phyloP scores from a whole-genome alignment of 2,329 filamentous ascomycete species.

The Penicillium rolfsii region DNA sequence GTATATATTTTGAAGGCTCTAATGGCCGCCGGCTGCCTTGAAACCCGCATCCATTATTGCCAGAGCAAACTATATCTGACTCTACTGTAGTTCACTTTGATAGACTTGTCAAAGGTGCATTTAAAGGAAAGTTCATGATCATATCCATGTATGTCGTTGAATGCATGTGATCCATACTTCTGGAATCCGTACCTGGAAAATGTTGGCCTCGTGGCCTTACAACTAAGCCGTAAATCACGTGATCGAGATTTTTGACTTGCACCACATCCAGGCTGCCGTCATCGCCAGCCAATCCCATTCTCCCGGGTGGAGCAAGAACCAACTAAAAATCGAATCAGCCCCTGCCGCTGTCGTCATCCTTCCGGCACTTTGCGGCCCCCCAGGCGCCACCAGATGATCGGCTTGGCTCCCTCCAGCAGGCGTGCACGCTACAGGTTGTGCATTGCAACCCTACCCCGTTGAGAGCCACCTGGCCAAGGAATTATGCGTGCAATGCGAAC shows the following conservation, averaged over 20 bases:
- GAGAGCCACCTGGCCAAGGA: constrained; percentile 1
- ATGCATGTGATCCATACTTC: not conserved
- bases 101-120: too few relatives aligned
- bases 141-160: not conserved
- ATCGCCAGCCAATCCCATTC: constrained; percentile 13
- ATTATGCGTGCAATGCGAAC: not conserved
- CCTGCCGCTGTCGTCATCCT: constrained; percentile 24
- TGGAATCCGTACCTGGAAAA: not conserved
- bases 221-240: not conserved
- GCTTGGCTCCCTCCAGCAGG: constrained; percentile 8
- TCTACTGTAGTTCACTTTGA: not conserved
- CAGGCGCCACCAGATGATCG: constrained; percentile 9
- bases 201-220: not conserved
- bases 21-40: not conserved
- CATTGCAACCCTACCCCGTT: constrained; percentile 2
- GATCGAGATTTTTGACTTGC: not conserved
- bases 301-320: not conserved
- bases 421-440: not conserved
- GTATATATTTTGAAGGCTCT: too few relatives aligned
- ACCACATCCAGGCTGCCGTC: not conserved
- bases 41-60: not conserved
- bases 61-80: not conserved
- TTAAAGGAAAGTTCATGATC: not conserved
- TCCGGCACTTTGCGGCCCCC: constrained; percentile 18
- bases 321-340: constrained; percentile 14